Evolutionary conservation across 768 basidiomycete genomes (phyloP), one percentile per base, ranked within the genome.

Genomic region (Dioszegia hungarica): DNA sequence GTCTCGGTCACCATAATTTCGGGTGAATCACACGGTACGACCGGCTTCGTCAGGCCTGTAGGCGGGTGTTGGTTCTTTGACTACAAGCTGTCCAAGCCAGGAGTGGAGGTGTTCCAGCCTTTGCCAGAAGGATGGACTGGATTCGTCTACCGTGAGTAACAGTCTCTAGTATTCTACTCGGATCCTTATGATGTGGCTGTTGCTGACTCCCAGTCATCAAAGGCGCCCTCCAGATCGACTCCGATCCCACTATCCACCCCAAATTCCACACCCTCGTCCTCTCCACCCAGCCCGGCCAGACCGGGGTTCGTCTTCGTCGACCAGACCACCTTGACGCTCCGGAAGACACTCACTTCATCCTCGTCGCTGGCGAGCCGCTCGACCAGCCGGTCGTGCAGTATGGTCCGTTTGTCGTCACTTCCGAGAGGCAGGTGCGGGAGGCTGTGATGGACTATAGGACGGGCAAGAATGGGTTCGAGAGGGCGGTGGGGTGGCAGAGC

Each of bases 31-130:
- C 84, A 92, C 62, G 90, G 88, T 12, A 80, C 85, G 2, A 62
- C 34, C 5, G 92, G 90, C 1, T 91, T 91, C 25, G 92, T 98
- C 22, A 80, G 87, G 45, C 90, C 90, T 0, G 82, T 92, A 0
- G 93, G 93, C 12, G 93, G 93, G 5, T 93, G 91, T 76, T 93
- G 90, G 89, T 95, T 84, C 76, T 86, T 93, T 78, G 89, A 93
- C 69, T 77, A 86, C 59, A 83, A 79, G 56, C 85, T 93, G 73
- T 77, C 81, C 25, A 81, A 81, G 58, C 80, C 83, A 28, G 84
- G 82, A 1, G 74, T 72, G 24, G 79, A 72, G 28, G 81, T 90
- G 28, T 94, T 89, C 79, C 93, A 93, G 72, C 83, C 86, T 10
- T 79, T 97, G 37, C 92, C 79, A n/a, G 60, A 67, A n/a, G 86